These are phyloP conservation scores for Aspergillus nanangensis DNA, from an alignment of 495 filamentous ascomycete genomes.

Conservation along the genomic window DNA sequence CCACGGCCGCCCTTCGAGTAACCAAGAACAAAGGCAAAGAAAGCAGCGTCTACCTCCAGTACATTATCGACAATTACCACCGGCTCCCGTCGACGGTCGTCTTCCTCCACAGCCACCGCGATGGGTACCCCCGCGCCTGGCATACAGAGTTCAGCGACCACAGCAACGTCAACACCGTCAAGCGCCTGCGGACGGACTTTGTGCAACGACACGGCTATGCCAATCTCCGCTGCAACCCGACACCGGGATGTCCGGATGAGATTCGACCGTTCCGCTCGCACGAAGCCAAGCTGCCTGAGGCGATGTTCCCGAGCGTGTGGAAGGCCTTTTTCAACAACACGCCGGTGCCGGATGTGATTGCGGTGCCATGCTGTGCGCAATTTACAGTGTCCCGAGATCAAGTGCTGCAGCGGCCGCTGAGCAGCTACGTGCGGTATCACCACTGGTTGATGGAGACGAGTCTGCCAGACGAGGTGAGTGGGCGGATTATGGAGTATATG, in stretches of 20 bases:
- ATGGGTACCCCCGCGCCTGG: conserved; percentile 30
- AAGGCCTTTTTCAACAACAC: conserved; percentile 41
- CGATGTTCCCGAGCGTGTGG: conserved; percentile 31
- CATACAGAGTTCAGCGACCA: conserved; percentile 43
- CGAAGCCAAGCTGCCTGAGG: conserved; percentile 16
- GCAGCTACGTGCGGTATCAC: conserved; percentile 52
- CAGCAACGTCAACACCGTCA: conserved; percentile 36
- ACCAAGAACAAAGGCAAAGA: conserved; percentile 45
- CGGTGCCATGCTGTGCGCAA: conserved; percentile 61
- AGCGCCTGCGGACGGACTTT: conserved; percentile 34
- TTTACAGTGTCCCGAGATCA: conserved; percentile 58
- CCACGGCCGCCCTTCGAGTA: conserved; percentile 35
- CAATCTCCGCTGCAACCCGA: conserved; percentile 44
- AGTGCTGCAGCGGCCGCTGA: conserved; percentile 41
- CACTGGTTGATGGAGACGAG: conserved; percentile 58
- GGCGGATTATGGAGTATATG: conserved; percentile 64
- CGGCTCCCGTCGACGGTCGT: conserved; percentile 41
- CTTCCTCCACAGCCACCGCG: conserved; percentile 47
- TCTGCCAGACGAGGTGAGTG: conserved; percentile 52
- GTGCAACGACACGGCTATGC: conserved; percentile 40
- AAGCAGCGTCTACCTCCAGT: conserved; percentile 46
- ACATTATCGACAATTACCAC: conserved; percentile 48
- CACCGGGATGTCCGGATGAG: conserved; percentile 42
- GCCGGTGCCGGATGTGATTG: conserved; percentile 42
- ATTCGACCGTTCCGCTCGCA: conserved; percentile 35